phyloP scores from a whole-genome alignment of 306 rosid species.

The Ziziphus jujuba region DNA sequence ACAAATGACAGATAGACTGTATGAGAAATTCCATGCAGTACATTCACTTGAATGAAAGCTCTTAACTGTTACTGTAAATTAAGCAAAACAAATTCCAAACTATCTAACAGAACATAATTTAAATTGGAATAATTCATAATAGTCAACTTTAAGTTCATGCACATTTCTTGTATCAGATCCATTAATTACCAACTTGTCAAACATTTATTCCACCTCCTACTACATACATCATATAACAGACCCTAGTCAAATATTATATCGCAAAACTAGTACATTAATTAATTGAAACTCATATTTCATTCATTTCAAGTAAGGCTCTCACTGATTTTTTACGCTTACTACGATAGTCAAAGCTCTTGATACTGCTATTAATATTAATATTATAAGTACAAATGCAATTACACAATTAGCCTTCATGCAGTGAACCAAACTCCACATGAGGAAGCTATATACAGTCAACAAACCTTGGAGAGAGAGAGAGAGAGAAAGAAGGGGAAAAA shows the following conservation, averaged over 20 bases:
- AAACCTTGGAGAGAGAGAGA: neutral
- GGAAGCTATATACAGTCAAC: neutral
- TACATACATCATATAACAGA: no score
- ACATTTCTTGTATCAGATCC: neutral
- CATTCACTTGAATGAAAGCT: no score
- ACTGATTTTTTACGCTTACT: neutral
- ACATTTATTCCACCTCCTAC: no score
- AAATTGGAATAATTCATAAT: neutral
- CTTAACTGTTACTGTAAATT: neutral
- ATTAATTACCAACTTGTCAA: neutral
- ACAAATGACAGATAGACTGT: neutral
- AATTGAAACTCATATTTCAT: neutral
- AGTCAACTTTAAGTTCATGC: neutral
- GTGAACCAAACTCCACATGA: slow-evolving; percentile 1
- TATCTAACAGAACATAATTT: neutral
- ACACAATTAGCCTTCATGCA: neutral
- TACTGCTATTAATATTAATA: no score
- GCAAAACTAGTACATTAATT: no score
- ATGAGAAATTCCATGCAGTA: neutral
- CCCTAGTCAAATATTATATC: no score
- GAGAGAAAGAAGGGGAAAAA: no score
- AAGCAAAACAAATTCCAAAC: neutral
- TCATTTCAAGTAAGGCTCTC: neutral
- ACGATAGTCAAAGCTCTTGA: neutral
- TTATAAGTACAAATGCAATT: neutral